Percentiles rank a stretch among this genome's conserved stretches.
Evolutionary conservation across 805 yeast genomes (phyloP).

Genomic region (Kuraishia ogatae): DNA sequence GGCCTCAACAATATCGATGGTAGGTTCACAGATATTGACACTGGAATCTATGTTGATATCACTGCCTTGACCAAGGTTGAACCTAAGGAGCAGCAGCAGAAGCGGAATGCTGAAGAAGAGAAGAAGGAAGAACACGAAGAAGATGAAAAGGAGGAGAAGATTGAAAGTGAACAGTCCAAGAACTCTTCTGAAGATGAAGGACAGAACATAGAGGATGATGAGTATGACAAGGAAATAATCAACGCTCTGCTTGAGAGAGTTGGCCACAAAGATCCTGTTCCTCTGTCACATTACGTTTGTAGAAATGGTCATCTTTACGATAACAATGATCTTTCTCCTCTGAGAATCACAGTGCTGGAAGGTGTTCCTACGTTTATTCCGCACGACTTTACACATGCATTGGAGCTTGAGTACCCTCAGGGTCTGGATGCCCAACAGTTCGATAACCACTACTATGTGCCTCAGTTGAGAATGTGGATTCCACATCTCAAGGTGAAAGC

Average conservation of each 20-base stretch:
- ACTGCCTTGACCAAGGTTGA: slow-evolving; percentile 42
- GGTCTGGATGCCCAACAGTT: not conserved
- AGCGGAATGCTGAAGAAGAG: not conserved
- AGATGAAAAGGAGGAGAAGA: not conserved
- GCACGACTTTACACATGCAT: slow-evolving; percentile 26
- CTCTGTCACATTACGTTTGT: slow-evolving; percentile 32
- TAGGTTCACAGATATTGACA: slow-evolving; percentile 59
- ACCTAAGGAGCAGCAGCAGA: not conserved
- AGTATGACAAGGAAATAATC: not conserved
- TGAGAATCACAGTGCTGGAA: slow-evolving; percentile 43
- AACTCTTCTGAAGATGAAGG: not conserved
- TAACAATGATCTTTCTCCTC: slow-evolving; percentile 42
- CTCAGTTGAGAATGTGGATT: slow-evolving; percentile 55
- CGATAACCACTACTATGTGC: slow-evolving; percentile 32
- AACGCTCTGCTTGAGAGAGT: not conserved
- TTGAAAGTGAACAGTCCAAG: not conserved
- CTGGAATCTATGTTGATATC: slow-evolving; percentile 65
- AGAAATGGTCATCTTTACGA: slow-evolving; percentile 50
- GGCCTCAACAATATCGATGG: slow-evolving; percentile 58
- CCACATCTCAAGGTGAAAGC: not conserved
- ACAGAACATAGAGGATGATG: not conserved
- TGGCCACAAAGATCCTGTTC: not conserved
- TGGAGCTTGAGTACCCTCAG: slow-evolving; percentile 14
- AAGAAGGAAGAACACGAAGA: not conserved
- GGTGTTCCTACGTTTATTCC: slow-evolving; percentile 57